phyloP scores from a whole-genome alignment of 1,284 basidiomycete species.

The Pterulicium gracile region DNA sequence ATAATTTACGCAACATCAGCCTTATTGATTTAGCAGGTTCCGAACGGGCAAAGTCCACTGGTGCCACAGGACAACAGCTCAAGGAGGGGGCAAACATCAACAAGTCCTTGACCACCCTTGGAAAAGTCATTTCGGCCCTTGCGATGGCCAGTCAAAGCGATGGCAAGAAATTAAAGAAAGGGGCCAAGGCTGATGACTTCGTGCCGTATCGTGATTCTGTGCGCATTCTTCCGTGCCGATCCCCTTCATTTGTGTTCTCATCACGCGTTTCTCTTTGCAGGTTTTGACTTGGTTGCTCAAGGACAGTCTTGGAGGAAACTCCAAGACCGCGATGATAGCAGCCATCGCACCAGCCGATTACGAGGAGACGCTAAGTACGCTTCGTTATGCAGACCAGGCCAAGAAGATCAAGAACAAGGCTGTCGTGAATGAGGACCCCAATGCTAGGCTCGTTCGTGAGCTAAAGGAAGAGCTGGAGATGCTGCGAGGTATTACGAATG shows the following conservation, averaged over 20 bases:
- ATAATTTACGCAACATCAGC: conserved; percentile 28
- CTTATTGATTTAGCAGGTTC: conserved; percentile 96
- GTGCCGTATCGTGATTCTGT: conserved; percentile 93
- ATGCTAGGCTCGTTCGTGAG: conserved; percentile 95
- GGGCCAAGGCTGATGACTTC: conserved; percentile 80
- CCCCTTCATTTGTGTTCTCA: conserved; percentile 7
- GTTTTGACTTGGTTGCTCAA: conserved; percentile 96
- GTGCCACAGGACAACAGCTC: conserved; percentile 87
- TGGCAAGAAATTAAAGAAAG: conserved; percentile 73
- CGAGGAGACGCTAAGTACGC: conserved; percentile 92
- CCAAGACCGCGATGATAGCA: conserved; percentile 96
- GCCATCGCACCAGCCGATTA: conserved; percentile 97
- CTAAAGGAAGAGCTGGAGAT: conserved; percentile 96
- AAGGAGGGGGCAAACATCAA: conserved; percentile 99
- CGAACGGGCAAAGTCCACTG: conserved; percentile 92
- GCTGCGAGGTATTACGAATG: conserved; percentile 51
- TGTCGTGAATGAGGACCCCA: conserved; percentile 97
- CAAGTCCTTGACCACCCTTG: conserved; percentile 93
- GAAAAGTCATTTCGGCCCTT: conserved; percentile 92
- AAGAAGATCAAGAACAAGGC: conserved; percentile 99
- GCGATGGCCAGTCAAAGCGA: conserved; percentile 67
- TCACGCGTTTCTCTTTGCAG: conserved; percentile 24
- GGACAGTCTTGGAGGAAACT: conserved; percentile 92
- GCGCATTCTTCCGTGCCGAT: conserved; percentile 20
- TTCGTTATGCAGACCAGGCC: conserved; percentile 95